Percentiles rank a stretch among this genome's conserved stretches.
Conservation (phyloP, 2,329 filamentous ascomycete species). For the Fusarium burgessii region DNA sequence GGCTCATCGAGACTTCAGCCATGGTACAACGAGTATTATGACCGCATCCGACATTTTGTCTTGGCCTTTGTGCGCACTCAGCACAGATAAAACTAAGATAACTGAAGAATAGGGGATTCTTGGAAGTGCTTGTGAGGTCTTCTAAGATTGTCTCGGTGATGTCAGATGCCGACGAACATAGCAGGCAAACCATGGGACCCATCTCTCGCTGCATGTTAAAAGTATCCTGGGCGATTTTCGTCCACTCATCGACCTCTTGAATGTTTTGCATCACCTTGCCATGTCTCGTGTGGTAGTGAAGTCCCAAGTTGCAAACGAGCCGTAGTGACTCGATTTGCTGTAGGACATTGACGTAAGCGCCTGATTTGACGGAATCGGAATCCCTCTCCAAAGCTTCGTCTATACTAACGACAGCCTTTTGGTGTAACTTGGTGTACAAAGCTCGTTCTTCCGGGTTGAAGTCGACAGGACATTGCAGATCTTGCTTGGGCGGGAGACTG, state of each 20-base stretch:
- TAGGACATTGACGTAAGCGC: constrained; percentile 56
- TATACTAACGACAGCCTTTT: constrained; percentile 47
- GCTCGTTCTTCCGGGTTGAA: constrained; percentile 52
- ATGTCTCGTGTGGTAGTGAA: constrained; percentile 53
- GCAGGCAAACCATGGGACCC: constrained; percentile 42
- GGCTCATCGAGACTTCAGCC: constrained; percentile 43
- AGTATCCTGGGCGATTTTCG: constrained; percentile 46
- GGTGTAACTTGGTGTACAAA: constrained; percentile 51
- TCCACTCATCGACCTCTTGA: constrained; percentile 30
- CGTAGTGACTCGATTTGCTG: constrained; percentile 60
- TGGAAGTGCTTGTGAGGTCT: background rate
- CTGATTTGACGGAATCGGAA: constrained; percentile 3
- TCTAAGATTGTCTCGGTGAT: constrained; percentile 40
- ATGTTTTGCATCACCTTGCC: constrained; percentile 3
- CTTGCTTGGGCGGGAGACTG: constrained; percentile 52
- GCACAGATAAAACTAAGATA: constrained; percentile 52
- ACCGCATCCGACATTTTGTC: constrained; percentile 31
- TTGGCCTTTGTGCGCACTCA: constrained; percentile 41
- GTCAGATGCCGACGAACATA: constrained; percentile 46
- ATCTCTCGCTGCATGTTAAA: constrained; percentile 53
- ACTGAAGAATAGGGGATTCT: constrained; percentile 45
- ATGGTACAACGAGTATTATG: constrained; percentile 42
- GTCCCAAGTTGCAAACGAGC: constrained; percentile 60
- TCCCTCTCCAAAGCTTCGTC: constrained; percentile 50
- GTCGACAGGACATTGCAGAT: constrained; percentile 51